Evolutionary conservation across 2,329 filamentous ascomycete genomes (phyloP).

Genomic region (Colletotrichum sp.): DNA sequence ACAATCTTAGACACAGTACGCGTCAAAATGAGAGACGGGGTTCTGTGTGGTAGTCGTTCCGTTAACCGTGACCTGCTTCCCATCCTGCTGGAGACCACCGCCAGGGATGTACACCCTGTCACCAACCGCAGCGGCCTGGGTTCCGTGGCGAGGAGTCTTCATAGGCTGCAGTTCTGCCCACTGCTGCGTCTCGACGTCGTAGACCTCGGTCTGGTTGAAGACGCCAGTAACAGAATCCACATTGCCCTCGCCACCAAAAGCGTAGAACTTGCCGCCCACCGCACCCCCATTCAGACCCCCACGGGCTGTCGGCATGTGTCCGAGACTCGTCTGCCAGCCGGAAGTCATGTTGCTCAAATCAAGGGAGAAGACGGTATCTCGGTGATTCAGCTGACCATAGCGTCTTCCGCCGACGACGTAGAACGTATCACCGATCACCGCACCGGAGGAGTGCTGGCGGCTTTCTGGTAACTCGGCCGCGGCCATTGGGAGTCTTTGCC

Average conservation of each 20-base stretch:
- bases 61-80: not conserved
- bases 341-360: conserved; percentile 29
- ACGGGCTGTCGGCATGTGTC: conserved; percentile 40
- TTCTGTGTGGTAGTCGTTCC: not conserved
- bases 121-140: not conserved
- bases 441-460: conserved; percentile 34
- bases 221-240: conserved; percentile 14
- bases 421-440: conserved; percentile 34
- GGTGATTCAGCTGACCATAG: conserved; percentile 32
- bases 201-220: not conserved
- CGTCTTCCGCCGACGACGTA: conserved; percentile 41
- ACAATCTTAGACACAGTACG: not conserved
- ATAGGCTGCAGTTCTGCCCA: not conserved
- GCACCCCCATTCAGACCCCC: conserved; percentile 36
- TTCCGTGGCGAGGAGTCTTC: not conserved
- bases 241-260: conserved; percentile 44
- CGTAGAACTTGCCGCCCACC: conserved; percentile 33
- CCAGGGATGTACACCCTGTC: not conserved
- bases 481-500: conserved; percentile 29
- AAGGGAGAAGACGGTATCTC: conserved; percentile 38
- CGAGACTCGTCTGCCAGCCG: conserved; percentile 31
- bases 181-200: not conserved
- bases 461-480: conserved; percentile 34
- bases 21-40: not conserved
- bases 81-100: not conserved